A percentile compares a stretch with the other conserved stretches of the same genome.
phyloP scores from a whole-genome alignment of 805 yeast species.

The Yarrowia deformans region DNA sequence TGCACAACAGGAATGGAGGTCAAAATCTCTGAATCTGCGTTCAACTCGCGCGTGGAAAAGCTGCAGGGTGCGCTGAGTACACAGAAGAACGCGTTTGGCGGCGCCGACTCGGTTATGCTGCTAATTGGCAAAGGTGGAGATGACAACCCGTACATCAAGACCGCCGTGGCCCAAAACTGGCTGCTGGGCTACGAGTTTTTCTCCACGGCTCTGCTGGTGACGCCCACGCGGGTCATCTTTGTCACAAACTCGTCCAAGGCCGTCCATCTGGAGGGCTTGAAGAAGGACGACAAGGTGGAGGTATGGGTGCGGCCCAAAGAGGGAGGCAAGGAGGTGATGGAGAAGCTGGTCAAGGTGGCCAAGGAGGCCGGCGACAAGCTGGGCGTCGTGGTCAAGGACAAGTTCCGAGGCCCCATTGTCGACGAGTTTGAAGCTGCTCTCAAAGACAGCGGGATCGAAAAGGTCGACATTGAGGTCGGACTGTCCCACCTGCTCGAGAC shows the following conservation, averaged over 20 bases:
- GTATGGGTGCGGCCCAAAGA: slow-evolving; percentile 85
- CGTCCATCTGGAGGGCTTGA: slow-evolving; percentile 71
- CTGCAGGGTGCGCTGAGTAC: slow-evolving; percentile 41
- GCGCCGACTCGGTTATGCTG: slow-evolving; percentile 62
- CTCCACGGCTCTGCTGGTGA: slow-evolving; percentile 78
- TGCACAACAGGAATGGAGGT: slow-evolving; percentile 30
- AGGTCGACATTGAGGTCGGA: slow-evolving; percentile 61
- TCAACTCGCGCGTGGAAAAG: slow-evolving; percentile 23
- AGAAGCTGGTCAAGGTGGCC: slow-evolving; percentile 57
- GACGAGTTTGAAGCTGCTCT: slow-evolving; percentile 69
- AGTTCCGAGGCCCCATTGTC: slow-evolving; percentile 82
- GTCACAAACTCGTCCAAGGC: slow-evolving; percentile 87
- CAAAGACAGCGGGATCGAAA: slow-evolving; percentile 52
- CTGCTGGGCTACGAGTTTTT: slow-evolving; percentile 93
- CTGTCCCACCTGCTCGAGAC: slow-evolving; percentile 67
- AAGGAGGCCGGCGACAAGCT: slow-evolving; percentile 55
- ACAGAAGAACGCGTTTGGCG: slow-evolving; percentile 51
- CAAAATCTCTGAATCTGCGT: slow-evolving; percentile 30
- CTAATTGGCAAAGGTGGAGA: slow-evolving; percentile 87
- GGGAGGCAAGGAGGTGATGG: slow-evolving; percentile 69
- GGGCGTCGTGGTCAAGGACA: slow-evolving; percentile 78
- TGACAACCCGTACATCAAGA: slow-evolving; percentile 87
- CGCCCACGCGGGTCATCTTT: slow-evolving; percentile 64
- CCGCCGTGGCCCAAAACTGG: slow-evolving; percentile 78
- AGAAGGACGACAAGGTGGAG: slow-evolving; percentile 54